Evolutionary conservation across 2,329 filamentous ascomycete genomes (phyloP).

Genomic region (Alternaria hordeiaustralica): DNA sequence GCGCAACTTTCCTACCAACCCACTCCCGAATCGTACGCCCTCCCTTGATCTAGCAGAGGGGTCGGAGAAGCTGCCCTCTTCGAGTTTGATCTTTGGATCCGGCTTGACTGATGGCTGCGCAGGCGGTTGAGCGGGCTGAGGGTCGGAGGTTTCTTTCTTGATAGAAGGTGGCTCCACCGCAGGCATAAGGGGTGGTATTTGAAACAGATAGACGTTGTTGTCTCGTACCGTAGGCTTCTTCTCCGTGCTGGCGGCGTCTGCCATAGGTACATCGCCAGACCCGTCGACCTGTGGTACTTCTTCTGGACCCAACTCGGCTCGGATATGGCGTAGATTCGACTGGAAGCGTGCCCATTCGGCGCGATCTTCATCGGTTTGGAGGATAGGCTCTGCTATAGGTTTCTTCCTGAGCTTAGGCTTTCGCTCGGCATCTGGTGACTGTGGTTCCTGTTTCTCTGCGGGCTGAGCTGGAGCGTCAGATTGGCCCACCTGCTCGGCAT

Average conservation of each 20-base stretch:
- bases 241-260: conserved; percentile 22
- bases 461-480: conserved; percentile 10
- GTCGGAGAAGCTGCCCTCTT: conserved; percentile 37
- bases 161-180: conserved; percentile 55
- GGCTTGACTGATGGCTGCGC: conserved; percentile 19
- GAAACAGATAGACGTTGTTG: conserved; percentile 67
- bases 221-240: conserved; percentile 48
- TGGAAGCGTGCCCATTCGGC: conserved; percentile 59
- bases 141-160: conserved; percentile 37
- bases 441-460: conserved; percentile 33
- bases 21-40: conserved; percentile 55
- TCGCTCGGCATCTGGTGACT: conserved; percentile 44
- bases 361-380: conserved; percentile 61
- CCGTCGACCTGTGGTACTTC: conserved; percentile 40
- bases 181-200: conserved; percentile 68
- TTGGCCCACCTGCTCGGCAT: conserved; percentile 36
- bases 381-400: conserved; percentile 45
- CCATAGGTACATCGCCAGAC: conserved; percentile 52
- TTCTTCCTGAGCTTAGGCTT: conserved; percentile 31
- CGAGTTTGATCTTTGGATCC: conserved; percentile 38
- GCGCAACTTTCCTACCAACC: conserved; percentile 66
- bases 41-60: conserved; percentile 17
- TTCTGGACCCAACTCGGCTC: conserved; percentile 55
- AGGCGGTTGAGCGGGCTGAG: conserved; percentile 16
- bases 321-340: conserved; percentile 54